Evolutionary conservation across 257 asterid genomes (phyloP), one percentile per base, ranked within the genome.

Genomic region (Plantago elongata): DNA sequence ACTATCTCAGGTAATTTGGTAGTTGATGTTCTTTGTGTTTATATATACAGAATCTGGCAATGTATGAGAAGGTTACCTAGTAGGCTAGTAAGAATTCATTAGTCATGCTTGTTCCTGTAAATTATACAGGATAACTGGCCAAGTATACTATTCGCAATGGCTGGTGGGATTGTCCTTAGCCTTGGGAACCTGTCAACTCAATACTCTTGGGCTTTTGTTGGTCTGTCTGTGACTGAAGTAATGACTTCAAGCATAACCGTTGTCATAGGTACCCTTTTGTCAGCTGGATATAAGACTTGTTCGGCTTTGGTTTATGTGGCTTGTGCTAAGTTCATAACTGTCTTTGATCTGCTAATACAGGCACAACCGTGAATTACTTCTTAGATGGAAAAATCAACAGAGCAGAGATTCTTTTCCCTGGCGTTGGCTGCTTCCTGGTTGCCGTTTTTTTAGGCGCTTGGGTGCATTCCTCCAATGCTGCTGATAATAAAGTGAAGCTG

Each of bases 141-240:
- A 1, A 81, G 95, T 69, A 85, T 86, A 68, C 15, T 92, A 74
- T 89, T 92, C 69, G 97, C 97, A 51, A 86, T 92, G 94, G 84
- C 64, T 34, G 99, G 99, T 37, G 99, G 99, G 69, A 59, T 89
- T 63, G 84, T 86, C 63, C 90, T 92, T 42, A 84, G 99, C 65
- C 78, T 92, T 13, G 99, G 99, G 9, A 92, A 89, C 68, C 80
- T 92, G 62, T 78, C 99, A 8, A 89, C 96, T 34, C 97, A 92
- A 60, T 92, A 89, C 63, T 97, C 99, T 44, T 92, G 95, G 95
- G 96, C 97, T 7, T 89, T 80, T 14, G 96, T 89, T 51, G 99
- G 99, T 44, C 79, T 92, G 58, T 89, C 96, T 0, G 99, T 92
- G 69, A 89, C 99, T 13, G 94, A 79, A 76, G 99, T 92, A 46